Evolutionary conservation across 2,329 filamentous ascomycete species (phyloP).

Genomic region (Tolypocladium endophyticum): DNA sequence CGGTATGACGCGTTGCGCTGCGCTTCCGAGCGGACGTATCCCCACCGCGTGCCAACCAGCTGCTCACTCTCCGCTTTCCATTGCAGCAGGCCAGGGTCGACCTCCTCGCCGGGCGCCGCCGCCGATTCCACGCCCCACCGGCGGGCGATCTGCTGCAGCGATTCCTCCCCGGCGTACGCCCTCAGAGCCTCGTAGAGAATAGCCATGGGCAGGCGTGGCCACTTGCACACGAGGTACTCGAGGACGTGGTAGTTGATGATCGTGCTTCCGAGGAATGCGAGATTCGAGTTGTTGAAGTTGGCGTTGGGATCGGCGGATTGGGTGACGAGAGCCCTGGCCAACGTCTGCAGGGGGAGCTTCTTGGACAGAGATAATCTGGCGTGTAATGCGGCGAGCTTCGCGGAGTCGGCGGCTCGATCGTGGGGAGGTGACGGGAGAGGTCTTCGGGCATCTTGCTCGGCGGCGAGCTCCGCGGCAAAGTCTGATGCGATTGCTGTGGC

Average conservation of each 20-base stretch:
- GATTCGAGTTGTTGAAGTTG: slow-evolving; percentile 79
- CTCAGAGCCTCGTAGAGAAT: slow-evolving; percentile 79
- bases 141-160: slow-evolving; percentile 60
- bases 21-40: slow-evolving; percentile 40
- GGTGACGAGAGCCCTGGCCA: slow-evolving; percentile 79
- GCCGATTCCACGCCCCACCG: slow-evolving; percentile 91
- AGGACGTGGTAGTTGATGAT: slow-evolving; percentile 81
- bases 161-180: slow-evolving; percentile 68
- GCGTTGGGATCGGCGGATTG: slow-evolving; percentile 69
- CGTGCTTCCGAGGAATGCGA: slow-evolving; percentile 71
- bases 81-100: slow-evolving; percentile 84
- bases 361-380: slow-evolving; percentile 74
- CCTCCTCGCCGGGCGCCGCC: slow-evolving; percentile 79
- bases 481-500: slow-evolving; percentile 13
- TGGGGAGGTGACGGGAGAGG: slow-evolving; percentile 62
- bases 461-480: slow-evolving; percentile 7
- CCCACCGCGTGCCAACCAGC: slow-evolving; percentile 36
- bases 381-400: slow-evolving; percentile 87
- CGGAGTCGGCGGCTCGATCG: slow-evolving; percentile 56
- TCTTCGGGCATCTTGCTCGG: slow-evolving; percentile 12
- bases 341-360: slow-evolving; percentile 73
- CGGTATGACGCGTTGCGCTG: slow-evolving; percentile 37
- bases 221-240: slow-evolving; percentile 80
- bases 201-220: slow-evolving; percentile 81
- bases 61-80: slow-evolving; percentile 47